These are phyloP conservation scores for Botryotinia globosa DNA, from an alignment of 2,329 filamentous ascomycete species.

Conservation along the genomic window DNA sequence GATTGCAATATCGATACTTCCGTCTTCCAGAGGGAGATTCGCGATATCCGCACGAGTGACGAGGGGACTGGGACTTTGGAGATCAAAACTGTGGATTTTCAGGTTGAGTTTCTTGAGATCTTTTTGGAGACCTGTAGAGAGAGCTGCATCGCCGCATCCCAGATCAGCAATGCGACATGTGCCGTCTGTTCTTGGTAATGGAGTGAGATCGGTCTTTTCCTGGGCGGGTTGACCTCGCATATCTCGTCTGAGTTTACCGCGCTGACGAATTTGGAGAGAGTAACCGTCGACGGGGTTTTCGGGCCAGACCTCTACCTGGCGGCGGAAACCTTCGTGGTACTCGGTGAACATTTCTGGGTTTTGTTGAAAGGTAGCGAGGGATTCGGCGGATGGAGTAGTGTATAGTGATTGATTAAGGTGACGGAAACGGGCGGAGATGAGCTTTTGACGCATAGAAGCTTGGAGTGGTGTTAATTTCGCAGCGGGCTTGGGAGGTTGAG, in stretches of 20 bases:
- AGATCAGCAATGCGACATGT: constrained; percentile 82
- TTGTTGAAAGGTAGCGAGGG: constrained; percentile 76
- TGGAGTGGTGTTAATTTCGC: constrained; percentile 85
- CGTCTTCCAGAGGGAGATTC: constrained; percentile 71
- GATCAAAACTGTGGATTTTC: constrained; percentile 79
- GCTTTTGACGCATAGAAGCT: constrained; percentile 89
- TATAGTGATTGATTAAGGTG: constrained; percentile 97
- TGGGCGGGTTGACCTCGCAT: constrained; percentile 27
- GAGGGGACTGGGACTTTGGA: constrained; percentile 71
- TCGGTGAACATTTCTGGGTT: constrained; percentile 93
- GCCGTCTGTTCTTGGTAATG: constrained; percentile 69
- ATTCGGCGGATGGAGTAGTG: constrained; percentile 80
- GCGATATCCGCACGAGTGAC: constrained; percentile 90
- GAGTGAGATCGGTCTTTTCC: constrained; percentile 26
- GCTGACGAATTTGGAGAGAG: constrained; percentile 64
- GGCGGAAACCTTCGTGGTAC: constrained; percentile 94
- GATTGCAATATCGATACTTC: constrained; percentile 78
- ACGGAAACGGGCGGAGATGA: constrained; percentile 91
- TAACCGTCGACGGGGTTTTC: constrained; percentile 93
- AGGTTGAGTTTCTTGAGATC: constrained; percentile 66
- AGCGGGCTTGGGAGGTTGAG: constrained; percentile 40
- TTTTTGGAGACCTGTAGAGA: constrained; percentile 66
- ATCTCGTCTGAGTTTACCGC: constrained; percentile 54
- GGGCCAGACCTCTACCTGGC: constrained; percentile 94
- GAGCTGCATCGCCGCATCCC: constrained; percentile 86